Conservation (phyloP, 2,329 filamentous ascomycete species). For the Fusarium sp. region DNA sequence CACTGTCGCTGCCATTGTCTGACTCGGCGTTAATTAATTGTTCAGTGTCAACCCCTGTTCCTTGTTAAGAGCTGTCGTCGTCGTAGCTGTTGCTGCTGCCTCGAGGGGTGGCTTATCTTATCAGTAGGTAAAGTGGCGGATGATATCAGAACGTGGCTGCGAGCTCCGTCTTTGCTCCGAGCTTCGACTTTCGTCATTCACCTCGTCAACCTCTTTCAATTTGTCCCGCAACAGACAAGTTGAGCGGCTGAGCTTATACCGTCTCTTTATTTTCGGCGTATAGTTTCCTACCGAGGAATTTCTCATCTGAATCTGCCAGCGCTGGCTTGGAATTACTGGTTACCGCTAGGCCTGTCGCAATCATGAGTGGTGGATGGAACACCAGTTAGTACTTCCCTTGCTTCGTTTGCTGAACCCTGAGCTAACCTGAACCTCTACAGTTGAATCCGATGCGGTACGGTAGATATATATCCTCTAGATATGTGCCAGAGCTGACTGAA, state of each 20-base stretch:
- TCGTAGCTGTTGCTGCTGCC: constrained; percentile 41
- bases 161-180: constrained; percentile 29
- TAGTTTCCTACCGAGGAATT: neutral
- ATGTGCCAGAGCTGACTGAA: constrained; percentile 5
- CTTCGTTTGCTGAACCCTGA: neutral
- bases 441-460: constrained; percentile 96
- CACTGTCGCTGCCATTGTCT: neutral
- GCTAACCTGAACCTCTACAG: constrained; percentile 51
- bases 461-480: constrained; percentile 52
- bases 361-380: constrained; percentile 90
- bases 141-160: constrained; percentile 44
- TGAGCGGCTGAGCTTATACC: neutral
- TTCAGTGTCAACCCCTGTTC: neutral
- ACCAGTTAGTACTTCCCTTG: constrained; percentile 70
- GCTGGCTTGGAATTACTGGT: neutral
- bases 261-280: neutral
- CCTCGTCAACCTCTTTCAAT: neutral
- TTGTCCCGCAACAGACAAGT: neutral
- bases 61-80: constrained; percentile 23
- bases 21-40: neutral
- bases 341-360: constrained; percentile 22
- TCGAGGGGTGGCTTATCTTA: constrained; percentile 42
- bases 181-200: constrained; percentile 24
- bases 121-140: constrained; percentile 30
- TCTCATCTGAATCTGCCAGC: neutral